phyloP scores from a whole-genome alignment of 345 rosid genomes.

The Rhizophora mangle region DNA sequence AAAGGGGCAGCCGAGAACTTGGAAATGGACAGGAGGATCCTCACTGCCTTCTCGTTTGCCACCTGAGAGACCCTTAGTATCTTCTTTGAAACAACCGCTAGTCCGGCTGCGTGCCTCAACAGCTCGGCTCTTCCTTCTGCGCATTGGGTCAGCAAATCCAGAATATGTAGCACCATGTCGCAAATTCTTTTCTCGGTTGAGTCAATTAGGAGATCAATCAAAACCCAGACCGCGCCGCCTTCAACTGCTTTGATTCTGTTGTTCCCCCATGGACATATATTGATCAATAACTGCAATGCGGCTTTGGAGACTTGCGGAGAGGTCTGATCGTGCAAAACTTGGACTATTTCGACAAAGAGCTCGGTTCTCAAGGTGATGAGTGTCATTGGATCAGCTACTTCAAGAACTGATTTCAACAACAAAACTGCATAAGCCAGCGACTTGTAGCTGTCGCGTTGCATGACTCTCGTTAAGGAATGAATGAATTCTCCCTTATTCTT shows the following conservation, averaged over 20 bases:
- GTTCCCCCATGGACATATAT: constrained; percentile 56
- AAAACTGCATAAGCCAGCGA: constrained; percentile 39
- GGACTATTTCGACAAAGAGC: constrained; percentile 38
- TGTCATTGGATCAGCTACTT: constrained; percentile 46
- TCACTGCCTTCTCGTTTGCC: constrained; percentile 42
- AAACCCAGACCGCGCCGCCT: constrained; percentile 29
- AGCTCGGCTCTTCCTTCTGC: constrained; percentile 44
- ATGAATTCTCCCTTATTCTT: constrained; percentile 44
- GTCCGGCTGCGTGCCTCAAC: constrained; percentile 35
- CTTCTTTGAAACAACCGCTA: constrained; percentile 43
- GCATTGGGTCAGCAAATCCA: constrained; percentile 40
- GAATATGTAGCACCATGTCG: constrained; percentile 38
- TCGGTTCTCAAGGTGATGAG: constrained; percentile 28
- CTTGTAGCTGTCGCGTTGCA: constrained; percentile 31
- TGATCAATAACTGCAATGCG: constrained; percentile 36
- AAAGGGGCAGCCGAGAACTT: constrained; percentile 32
- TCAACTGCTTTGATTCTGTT: constrained; percentile 53
- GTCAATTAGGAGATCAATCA: constrained; percentile 50
- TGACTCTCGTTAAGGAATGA: constrained; percentile 27
- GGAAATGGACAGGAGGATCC: constrained; percentile 32
- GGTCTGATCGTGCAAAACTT: constrained; percentile 40
- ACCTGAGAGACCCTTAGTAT: constrained; percentile 40
- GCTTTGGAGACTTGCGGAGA: constrained; percentile 49
- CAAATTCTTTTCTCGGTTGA: constrained; percentile 26
- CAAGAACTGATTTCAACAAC: constrained; percentile 35